Base-by-base conservation (phyloP, 2,329 filamentous ascomycete species). In the Cytospora schulzeri region DNA sequence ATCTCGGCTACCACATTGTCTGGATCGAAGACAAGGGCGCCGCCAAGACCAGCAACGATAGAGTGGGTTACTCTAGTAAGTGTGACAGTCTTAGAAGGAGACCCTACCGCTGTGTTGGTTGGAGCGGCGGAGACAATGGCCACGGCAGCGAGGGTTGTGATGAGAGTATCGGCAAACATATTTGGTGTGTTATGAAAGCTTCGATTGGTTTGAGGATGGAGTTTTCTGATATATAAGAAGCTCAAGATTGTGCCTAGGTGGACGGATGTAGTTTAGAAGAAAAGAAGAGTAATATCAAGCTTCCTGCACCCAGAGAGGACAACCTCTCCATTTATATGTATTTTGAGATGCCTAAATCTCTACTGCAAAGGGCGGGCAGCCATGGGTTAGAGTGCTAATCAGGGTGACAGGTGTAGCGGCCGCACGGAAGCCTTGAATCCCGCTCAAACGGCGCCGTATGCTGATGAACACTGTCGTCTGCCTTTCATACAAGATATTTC, bases 1-100 rank as follows among this genome's bases (percentile, higher is more conserved):
- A 79, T 64, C 14, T 90, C 72, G 22, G 83, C 84, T 3, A 77
- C 78, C 50, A 85, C 74, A 67, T 78, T 80, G 66, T 80, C 76
- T 1, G 85, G 85, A 57, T 79, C 76, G 73, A 86, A 87, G 57
- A 71, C 72, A 35, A 85, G 77, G 15, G 60, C 50, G 53, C 78
- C 78, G 29, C 73, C 76, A 5, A 74, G 76, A 63, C 80, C 80
- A 60, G 77, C 80, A n/a, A 78, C 75, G 53, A 82, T 77, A 2
- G 76, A 76, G 76, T 82, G 79, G 1, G 80, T 82, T 28, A 78
- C 74, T 17, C 77, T 76, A 1, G 78, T 78, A 58, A 73, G 71
- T 7, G 71, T 29, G 38, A 72, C 71, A n/a, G 77, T 78, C 65
- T 68, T 71, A 64, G 77, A 73, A 51, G 73, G 71, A 7, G 53